Base-by-base conservation (phyloP, 106 monocot species). In the Narthecium ossifragum region DNA sequence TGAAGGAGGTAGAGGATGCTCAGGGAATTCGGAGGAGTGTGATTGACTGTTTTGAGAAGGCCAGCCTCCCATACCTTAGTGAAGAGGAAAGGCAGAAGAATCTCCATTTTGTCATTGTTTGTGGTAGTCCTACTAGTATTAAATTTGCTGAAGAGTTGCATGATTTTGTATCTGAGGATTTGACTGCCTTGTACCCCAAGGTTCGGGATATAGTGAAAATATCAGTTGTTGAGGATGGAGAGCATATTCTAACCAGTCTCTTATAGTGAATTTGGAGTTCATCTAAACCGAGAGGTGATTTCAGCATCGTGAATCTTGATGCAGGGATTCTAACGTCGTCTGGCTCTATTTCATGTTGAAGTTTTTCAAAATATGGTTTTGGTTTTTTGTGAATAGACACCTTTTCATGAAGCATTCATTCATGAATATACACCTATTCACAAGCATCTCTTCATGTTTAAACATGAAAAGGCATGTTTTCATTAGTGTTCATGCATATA, bases 121-220 rank as follows among this genome's bases (percentile, higher is more conserved):
- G 85, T 46, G 85, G 85, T 32, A 80, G 85, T 37, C 85, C 85
- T 34, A 85, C 85, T 58, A 80, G 85, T 45, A 69, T 85, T 67
- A 80, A 85, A 63, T 80, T 85, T 80, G 85, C 85, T 66, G 85
- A 80, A 48, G 85, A 85, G 57, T 66, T 85, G 66, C 85, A 85
- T 64, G 85, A 85, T 75, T 85, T 80, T 64, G 70, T 85, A 28
- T 37, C 56, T 38, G 80, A 85, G 64, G 85, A 85, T 67, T 27
- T 85, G 26, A 39, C 66, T 1, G 71, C 80, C 45, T n/a, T 85
- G 45, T 85, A 85, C 56, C 85, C 85, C 43, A 62, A 47, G 26
- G 27, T 74, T 17, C 23, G 34, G 39, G 70, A 80, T 15, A 61
- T 85, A 24, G 73, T 74, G 51, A 80, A 60, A 46, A 85, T 85